Conservation (phyloP, 768 basidiomycete species). For the Crucibulum laeve region DNA sequence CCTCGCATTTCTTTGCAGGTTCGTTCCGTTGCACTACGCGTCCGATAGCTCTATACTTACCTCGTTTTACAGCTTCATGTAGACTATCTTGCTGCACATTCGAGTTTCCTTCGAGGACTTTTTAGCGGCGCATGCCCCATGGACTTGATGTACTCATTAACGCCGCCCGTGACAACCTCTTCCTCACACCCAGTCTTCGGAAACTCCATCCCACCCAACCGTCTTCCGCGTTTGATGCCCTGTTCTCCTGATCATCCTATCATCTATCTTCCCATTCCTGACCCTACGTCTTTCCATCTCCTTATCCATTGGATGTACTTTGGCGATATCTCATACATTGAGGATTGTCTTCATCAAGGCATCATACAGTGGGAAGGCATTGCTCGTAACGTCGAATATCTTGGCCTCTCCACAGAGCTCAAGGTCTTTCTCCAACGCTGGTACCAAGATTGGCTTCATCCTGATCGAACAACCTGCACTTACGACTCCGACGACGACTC, state of each 20-base stretch:
- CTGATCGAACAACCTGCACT: constrained; percentile 20
- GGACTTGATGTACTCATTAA: constrained; percentile 45
- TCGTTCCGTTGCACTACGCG: constrained; percentile 11
- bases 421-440: constrained; percentile 74
- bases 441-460: constrained; percentile 62
- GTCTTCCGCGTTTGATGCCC: constrained; percentile 65
- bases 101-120: constrained; percentile 64
- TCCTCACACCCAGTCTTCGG: constrained; percentile 17
- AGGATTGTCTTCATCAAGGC: constrained; percentile 60
- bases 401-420: constrained; percentile 71
- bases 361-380: constrained; percentile 81
- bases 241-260: constrained; percentile 63
- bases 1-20: constrained; percentile 65
- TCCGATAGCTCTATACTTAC: constrained; percentile 4
- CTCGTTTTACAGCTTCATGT: constrained; percentile 57
- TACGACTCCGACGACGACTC: constrained; percentile 32
- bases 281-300: constrained; percentile 65
- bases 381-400: constrained; percentile 86
- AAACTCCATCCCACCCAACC: constrained; percentile 40
- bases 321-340: constrained; percentile 61
- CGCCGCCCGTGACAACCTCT: constrained; percentile 17
- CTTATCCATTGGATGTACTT: constrained; percentile 84
- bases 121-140: constrained; percentile 64
- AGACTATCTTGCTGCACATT: constrained; percentile 82
- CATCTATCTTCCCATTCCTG: constrained; percentile 72